A percentile compares a stretch with the other conserved stretches of the same genome.
phyloP scores from a whole-genome alignment of 2,329 filamentous ascomycete genomes.

The Neonectria magnoliae region DNA sequence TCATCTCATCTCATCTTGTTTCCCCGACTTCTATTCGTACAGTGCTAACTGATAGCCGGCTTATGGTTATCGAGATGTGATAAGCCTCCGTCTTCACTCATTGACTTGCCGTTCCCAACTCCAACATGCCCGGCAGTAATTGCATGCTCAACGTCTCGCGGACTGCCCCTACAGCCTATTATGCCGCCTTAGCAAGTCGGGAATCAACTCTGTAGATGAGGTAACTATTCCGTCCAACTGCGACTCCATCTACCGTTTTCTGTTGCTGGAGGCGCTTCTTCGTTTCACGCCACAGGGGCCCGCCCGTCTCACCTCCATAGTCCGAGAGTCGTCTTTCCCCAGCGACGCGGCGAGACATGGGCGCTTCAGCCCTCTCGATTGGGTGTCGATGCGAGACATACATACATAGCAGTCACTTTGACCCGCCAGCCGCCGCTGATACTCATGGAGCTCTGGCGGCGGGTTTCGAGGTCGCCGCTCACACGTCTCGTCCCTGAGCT shows the following conservation, averaged over 20 bases:
- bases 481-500: slow-evolving; percentile 7
- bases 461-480: slow-evolving; percentile 9
- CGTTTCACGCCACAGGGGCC: slow-evolving; percentile 19
- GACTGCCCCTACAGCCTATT: too few species aligned
- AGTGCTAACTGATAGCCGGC: background rate
- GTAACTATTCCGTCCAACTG: slow-evolving; percentile 5
- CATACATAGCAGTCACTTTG: background rate
- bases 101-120: background rate
- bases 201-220: slow-evolving; percentile 3
- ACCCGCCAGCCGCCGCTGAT: slow-evolving; percentile 4
- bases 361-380: slow-evolving; percentile 25
- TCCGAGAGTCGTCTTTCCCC: slow-evolving; percentile 24
- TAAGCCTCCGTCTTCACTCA: background rate
- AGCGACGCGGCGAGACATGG: slow-evolving; percentile 26
- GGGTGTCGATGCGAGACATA: slow-evolving; percentile 36
- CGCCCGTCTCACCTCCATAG: slow-evolving; percentile 22
- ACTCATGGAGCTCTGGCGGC: slow-evolving; percentile 1
- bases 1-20: slow-evolving; percentile 24
- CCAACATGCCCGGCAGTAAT: background rate
- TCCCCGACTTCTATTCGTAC: background rate
- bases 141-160: background rate
- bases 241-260: slow-evolving; percentile 3
- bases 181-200: background rate
- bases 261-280: background rate
- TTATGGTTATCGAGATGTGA: background rate